phyloP scores from a whole-genome alignment of 176 grass and related monocot species.

The Chrysopogon serrulatus region DNA sequence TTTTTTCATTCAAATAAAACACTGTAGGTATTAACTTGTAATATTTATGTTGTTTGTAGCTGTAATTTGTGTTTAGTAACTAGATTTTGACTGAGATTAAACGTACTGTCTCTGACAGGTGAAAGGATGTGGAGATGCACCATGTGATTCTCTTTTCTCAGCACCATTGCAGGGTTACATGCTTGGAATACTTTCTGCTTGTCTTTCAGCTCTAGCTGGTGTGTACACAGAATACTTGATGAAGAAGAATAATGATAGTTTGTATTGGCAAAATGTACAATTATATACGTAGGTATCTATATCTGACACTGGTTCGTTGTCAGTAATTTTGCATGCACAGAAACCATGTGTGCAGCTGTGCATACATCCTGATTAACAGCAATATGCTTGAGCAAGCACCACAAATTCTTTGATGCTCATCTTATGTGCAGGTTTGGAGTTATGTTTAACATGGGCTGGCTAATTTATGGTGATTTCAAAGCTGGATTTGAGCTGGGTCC shows the following conservation, averaged over 20 bases:
- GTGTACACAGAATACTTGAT: slow-evolving; percentile 95
- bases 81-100: not conserved
- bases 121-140: slow-evolving; percentile 84
- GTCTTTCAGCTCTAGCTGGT: slow-evolving; percentile 93
- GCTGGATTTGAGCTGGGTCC: slow-evolving; percentile 83
- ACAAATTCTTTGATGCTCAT: slow-evolving; percentile 19
- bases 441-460: slow-evolving; percentile 88
- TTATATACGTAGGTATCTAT: slow-evolving; percentile 85
- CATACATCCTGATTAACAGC: not conserved
- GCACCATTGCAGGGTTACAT: slow-evolving; percentile 84
- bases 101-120: slow-evolving; percentile 50
- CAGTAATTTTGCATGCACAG: not conserved
- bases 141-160: slow-evolving; percentile 89
- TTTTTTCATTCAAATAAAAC: not conserved
- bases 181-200: slow-evolving; percentile 87
- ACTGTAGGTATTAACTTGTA: not conserved
- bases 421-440: slow-evolving; percentile 64
- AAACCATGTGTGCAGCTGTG: not conserved
- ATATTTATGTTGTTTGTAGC: not conserved
- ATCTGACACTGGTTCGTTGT: not conserved
- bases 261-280: slow-evolving; percentile 96
- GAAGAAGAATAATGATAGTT: slow-evolving; percentile 98
- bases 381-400: not conserved
- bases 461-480: slow-evolving; percentile 81
- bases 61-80: not conserved